Evolutionary conservation across 1,139 yeast species (phyloP), one percentile per base, ranked within the genome.

Genomic region (Candida smagusa): DNA sequence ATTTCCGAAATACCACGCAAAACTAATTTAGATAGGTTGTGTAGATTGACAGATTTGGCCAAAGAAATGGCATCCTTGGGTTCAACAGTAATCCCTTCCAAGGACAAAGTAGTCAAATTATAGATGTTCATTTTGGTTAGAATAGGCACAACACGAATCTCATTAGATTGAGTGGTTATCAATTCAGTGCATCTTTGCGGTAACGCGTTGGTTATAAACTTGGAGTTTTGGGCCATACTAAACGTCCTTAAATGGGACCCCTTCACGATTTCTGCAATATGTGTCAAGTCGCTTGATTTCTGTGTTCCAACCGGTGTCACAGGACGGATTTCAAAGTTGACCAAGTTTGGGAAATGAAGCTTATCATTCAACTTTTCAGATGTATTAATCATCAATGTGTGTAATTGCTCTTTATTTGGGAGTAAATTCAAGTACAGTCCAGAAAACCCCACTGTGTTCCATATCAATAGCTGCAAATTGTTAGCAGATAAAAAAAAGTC

Each of bases 401-500:
- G 42, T 2, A 67, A 27, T 3, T 46, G 27, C 2, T 39, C 35
- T 19, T 44, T 50, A 32, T 51, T 47, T 3, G 63, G 62, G 24
- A 67, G 38, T 13, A 36, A 29, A 16, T 41, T 30, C 31, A 68
- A 48, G 37, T 53, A 61, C 12, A 54, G 55, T 12, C 64, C 44
- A n/a, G 58, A 48, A 41, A 69, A 65, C 35, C 60, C 60, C 33
- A 61, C 63, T 33, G 57, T 54, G 6, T 54, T 42, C 75, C 75
- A 69, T 6, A 57, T 47, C 25, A 69, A 45, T 35, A 56, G 59
- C 5, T 42, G 49, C 22, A 68, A 43, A 26, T 51, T 47, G 12
- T 27, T 11, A 34, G 61, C 44, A 7, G 43, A 44, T 5, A 30
- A 22, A 37, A 66, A 63, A 34, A 64, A 58, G 2, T 32, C 38